phyloP scores from a whole-genome alignment of 2,329 filamentous ascomycete species.

The Alternaria viburni region DNA sequence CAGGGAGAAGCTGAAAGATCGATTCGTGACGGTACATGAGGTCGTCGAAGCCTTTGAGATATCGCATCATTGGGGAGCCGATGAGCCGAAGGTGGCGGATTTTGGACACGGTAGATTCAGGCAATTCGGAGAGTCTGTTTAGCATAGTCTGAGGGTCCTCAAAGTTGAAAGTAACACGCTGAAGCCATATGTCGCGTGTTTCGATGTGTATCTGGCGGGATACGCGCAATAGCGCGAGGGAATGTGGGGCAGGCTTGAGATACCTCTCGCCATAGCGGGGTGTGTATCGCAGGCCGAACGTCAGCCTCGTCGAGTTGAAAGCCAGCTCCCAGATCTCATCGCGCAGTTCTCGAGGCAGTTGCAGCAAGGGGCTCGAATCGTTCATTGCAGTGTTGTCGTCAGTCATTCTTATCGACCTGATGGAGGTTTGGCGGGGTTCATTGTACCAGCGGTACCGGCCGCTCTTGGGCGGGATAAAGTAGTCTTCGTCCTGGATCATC shows the following conservation, averaged over 20 bases:
- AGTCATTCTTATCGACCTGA: slow-evolving; percentile 5
- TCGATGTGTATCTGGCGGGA: slow-evolving; percentile 18
- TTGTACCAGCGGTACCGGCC: slow-evolving; percentile 15
- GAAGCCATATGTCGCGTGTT: slow-evolving; percentile 20
- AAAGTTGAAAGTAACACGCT: slow-evolving; percentile 19
- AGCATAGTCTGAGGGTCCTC: slow-evolving; percentile 20
- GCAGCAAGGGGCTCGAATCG: slow-evolving; percentile 11
- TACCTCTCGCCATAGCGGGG: slow-evolving; percentile 17
- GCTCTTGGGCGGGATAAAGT: slow-evolving; percentile 10
- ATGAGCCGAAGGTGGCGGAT: slow-evolving; percentile 18
- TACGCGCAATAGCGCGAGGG: slow-evolving; percentile 16
- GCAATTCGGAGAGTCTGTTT: slow-evolving; percentile 12
- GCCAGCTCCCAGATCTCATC: slow-evolving; percentile 18
- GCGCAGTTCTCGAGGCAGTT: slow-evolving; percentile 18
- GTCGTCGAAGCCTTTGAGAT: slow-evolving; percentile 21
- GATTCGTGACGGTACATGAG: slow-evolving; percentile 21
- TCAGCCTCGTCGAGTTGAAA: slow-evolving; percentile 22
- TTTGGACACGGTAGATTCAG: slow-evolving; percentile 13
- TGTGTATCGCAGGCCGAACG: slow-evolving; percentile 18
- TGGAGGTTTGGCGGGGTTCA: neutral
- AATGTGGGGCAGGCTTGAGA: slow-evolving; percentile 19
- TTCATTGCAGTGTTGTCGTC: neutral
- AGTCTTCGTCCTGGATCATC: slow-evolving; percentile 18
- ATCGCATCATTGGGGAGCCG: slow-evolving; percentile 21
- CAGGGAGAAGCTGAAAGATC: slow-evolving; percentile 18